phyloP scores from a whole-genome alignment of 2,329 filamentous ascomycete genomes.

The Diaporthe sp. region DNA sequence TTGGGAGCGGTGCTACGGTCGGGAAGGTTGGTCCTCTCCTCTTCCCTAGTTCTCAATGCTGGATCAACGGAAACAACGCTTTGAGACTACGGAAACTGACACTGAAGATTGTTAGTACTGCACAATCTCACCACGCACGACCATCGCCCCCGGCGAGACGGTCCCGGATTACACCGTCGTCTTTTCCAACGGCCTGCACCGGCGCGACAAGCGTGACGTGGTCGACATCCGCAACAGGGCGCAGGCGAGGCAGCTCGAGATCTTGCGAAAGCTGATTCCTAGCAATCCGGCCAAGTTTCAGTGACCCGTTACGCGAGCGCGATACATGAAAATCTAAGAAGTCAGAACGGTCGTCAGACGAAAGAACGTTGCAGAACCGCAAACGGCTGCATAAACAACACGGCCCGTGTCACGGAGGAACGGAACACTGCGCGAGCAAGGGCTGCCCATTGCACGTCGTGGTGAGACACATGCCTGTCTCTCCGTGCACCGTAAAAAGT shows the following conservation, averaged over 20 bases:
- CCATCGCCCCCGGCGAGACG: slow-evolving; percentile 67
- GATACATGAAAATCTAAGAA: neutral
- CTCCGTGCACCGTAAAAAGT: too few species aligned
- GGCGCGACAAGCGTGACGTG: slow-evolving; percentile 71
- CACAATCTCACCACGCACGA: slow-evolving; percentile 75
- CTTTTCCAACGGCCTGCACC: slow-evolving; percentile 72
- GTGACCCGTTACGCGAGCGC: slow-evolving; percentile 40
- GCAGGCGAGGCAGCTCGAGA: slow-evolving; percentile 76
- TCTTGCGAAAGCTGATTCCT: slow-evolving; percentile 74
- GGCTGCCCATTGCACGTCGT: neutral
- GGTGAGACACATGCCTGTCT: too few species aligned
- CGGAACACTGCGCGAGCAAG: too few species aligned
- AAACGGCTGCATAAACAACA: neutral
- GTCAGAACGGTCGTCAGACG: neutral
- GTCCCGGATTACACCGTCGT: slow-evolving; percentile 78
- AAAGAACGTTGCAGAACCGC: neutral
- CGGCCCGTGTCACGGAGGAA: neutral
- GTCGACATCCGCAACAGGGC: slow-evolving; percentile 73
- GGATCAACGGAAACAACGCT: slow-evolving; percentile 38
- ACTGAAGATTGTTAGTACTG: slow-evolving; percentile 65
- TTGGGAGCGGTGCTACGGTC: slow-evolving; percentile 71
- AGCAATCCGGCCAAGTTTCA: slow-evolving; percentile 69
- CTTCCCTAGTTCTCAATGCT: neutral
- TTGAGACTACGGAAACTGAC: neutral
- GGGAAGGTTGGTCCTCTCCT: slow-evolving; percentile 66